A percentile compares a stretch with the other conserved stretches of the same genome.
Conservation (phyloP, 1,284 basidiomycete species). For the Ustilago hordei region DNA sequence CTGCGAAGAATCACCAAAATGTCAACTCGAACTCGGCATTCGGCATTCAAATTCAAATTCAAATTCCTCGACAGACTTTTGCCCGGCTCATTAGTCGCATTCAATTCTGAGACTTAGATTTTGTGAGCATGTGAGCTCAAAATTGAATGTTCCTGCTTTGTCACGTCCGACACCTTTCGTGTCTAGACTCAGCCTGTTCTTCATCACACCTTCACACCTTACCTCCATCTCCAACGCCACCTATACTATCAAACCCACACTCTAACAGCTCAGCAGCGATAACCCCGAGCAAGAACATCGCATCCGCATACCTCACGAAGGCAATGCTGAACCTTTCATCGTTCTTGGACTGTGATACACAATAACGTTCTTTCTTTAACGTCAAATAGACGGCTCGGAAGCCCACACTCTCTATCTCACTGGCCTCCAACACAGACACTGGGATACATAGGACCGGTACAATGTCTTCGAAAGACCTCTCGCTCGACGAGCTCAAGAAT, state of each 20-base stretch:
- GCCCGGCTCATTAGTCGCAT: conserved; percentile 28
- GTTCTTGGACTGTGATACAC: neutral
- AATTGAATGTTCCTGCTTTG: conserved; percentile 9
- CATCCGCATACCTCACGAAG: too few species aligned
- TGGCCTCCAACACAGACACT: neutral
- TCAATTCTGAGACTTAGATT: conserved; percentile 3
- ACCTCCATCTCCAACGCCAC: conserved; percentile 12
- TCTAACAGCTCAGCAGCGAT: neutral
- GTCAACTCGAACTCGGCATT: conserved; percentile 27
- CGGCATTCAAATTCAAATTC: conserved; percentile 16
- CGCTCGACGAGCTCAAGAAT: conserved; percentile 55
- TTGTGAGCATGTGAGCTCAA: neutral
- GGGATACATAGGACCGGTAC: neutral
- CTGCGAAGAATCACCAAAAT: conserved; percentile 17
- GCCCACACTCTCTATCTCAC: neutral
- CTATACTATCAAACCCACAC: neutral
- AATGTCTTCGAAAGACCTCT: conserved; percentile 31
- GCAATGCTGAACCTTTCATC: neutral
- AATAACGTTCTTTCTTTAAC: neutral
- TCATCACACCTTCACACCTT: neutral
- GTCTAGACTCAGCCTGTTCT: neutral
- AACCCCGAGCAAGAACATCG: neutral
- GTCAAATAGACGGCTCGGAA: neutral
- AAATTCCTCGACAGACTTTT: conserved; percentile 6
- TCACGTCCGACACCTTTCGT: conserved; percentile 21